Percentiles rank a stretch among this genome's conserved stretches.
phyloP scores from a whole-genome alignment of 345 rosid species.

The Gossypium ekmanianum region DNA sequence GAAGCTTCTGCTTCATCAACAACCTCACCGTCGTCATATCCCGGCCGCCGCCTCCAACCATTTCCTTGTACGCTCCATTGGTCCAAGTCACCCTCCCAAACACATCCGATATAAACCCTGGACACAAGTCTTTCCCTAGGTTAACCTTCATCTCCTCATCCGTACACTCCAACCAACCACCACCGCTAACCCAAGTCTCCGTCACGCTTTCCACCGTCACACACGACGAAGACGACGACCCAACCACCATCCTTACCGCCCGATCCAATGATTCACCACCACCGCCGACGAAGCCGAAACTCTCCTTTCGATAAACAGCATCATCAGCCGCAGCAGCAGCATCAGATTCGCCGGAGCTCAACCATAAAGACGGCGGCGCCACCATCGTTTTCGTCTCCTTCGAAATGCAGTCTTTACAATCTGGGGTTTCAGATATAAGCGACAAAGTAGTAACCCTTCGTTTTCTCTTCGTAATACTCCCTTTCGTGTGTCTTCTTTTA shows the following conservation, averaged over 20 bases:
- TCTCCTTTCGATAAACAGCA: not conserved
- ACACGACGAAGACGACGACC: constrained; percentile 27
- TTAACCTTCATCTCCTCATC: constrained; percentile 52
- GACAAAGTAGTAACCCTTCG: constrained; percentile 53
- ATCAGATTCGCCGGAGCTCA: constrained; percentile 34
- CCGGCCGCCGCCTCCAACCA: constrained; percentile 50
- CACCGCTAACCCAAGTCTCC: constrained; percentile 57
- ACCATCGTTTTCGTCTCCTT: constrained; percentile 15
- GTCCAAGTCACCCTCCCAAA: constrained; percentile 68
- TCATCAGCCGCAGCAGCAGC: too few species aligned
- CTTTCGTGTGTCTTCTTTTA: constrained; percentile 36
- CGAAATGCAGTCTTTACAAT: constrained; percentile 24
- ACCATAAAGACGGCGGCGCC: constrained; percentile 34
- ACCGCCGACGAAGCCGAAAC: not conserved
- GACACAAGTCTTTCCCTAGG: constrained; percentile 67
- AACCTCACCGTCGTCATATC: constrained; percentile 45
- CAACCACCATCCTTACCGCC: constrained; percentile 16
- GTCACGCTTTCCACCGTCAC: constrained; percentile 76
- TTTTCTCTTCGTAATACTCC: constrained; percentile 21
- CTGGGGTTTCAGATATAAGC: constrained; percentile 63
- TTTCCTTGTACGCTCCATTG: constrained; percentile 57
- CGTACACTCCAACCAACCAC: constrained; percentile 44
- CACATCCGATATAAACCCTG: constrained; percentile 70
- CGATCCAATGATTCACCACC: constrained; percentile 17
- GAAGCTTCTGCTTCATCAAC: constrained; percentile 49